Conservation (phyloP, 2,329 filamentous ascomycete species). For the Nemania sp. region DNA sequence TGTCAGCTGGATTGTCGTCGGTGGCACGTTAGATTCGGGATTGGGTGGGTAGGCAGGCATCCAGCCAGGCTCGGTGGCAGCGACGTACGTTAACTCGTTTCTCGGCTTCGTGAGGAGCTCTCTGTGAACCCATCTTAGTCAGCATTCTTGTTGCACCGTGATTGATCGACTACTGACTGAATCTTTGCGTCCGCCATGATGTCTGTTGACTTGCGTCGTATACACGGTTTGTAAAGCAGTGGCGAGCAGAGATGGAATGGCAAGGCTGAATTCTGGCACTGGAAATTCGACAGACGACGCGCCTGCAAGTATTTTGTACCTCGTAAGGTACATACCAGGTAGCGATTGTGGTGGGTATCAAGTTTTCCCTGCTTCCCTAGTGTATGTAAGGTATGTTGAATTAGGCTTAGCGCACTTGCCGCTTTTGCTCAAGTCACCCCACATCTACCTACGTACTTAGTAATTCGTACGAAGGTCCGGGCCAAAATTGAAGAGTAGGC, state of each 20-base stretch:
- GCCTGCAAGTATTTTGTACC: background rate
- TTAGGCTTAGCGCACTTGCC: no score
- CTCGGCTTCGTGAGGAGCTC: constrained; percentile 89
- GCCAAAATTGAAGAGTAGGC: no score
- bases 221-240: background rate
- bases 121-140: constrained; percentile 49
- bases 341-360: no score
- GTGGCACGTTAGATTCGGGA: constrained; percentile 21
- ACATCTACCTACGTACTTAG: no score
- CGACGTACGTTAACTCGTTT: constrained; percentile 83
- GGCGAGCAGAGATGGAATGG: constrained; percentile 13
- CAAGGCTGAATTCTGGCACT: constrained; percentile 27
- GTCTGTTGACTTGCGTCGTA: constrained; percentile 8
- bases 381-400: no score
- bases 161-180: constrained; percentile 55
- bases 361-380: no score
- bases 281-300: background rate
- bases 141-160: background rate
- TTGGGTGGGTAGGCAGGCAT: constrained; percentile 21
- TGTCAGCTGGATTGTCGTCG: constrained; percentile 5
- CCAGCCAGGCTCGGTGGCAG: constrained; percentile 8
- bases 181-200: constrained; percentile 59
- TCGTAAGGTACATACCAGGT: no score
- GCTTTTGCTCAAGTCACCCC: no score
- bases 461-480: no score